Percentiles rank a stretch among this genome's conserved stretches.
These are phyloP conservation scores for Ichthyophthirius multifiliis DNA, from an alignment of 169 alveolate species.

Conservation along the genomic window DNA sequence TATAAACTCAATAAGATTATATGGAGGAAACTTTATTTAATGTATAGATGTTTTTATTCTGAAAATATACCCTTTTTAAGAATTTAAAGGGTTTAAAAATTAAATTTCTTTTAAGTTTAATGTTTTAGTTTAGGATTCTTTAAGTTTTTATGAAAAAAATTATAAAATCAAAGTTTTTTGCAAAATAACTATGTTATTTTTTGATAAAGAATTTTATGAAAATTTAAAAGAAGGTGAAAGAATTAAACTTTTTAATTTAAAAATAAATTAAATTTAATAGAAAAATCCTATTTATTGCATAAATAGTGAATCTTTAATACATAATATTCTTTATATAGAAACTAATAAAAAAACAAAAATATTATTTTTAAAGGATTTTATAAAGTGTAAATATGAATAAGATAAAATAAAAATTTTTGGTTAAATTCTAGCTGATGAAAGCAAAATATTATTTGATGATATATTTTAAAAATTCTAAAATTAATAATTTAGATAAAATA, in stretches of 20 bases:
- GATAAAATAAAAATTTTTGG: too few species aligned
- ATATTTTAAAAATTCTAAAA: too few species aligned
- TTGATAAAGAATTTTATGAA: not conserved
- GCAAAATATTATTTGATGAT: too few species aligned
- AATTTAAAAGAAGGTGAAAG: not conserved
- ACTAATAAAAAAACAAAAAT: too few species aligned
- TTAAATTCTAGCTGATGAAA: too few species aligned
- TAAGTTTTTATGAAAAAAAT: not conserved
- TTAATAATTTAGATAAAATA: too few species aligned
- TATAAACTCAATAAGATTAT: not conserved
- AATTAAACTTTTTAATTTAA: not conserved
- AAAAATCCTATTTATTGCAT: too few species aligned
- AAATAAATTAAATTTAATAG: too few species aligned
- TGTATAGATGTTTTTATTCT: not conserved
- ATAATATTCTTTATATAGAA: too few species aligned
- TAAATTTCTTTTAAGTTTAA: not conserved
- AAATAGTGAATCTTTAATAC: too few species aligned
- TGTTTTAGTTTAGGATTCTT: not conserved
- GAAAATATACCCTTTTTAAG: not conserved
- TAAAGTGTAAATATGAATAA: too few species aligned
- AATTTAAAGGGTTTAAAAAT: not conserved
- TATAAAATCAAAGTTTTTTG: not conserved
- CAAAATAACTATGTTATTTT: not conserved
- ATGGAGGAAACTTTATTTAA: not conserved
- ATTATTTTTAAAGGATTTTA: too few species aligned